phyloP scores from a whole-genome alignment of 2,329 filamentous ascomycete genomes.

The Lachnellula arida region DNA sequence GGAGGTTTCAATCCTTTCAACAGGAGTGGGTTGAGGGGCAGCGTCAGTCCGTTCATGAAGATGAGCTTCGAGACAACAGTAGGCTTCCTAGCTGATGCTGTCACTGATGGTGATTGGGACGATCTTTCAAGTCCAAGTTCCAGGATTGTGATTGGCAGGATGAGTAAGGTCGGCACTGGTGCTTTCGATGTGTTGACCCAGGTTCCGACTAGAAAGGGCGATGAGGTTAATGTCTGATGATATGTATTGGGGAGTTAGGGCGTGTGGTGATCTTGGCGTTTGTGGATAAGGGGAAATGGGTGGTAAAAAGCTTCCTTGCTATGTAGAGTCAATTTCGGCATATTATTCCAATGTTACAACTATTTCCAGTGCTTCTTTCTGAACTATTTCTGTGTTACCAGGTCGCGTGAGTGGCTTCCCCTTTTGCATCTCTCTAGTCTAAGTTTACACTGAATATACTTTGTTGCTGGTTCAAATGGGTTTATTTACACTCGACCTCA shows the following conservation, averaged over 20 bases:
- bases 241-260: background rate
- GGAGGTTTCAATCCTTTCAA: constrained; percentile 90
- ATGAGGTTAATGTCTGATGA: background rate
- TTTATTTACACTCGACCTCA: too few relatives aligned
- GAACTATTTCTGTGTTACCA: too few relatives aligned
- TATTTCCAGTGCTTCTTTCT: too few relatives aligned
- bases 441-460: too few relatives aligned
- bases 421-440: too few relatives aligned
- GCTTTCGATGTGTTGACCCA: constrained; percentile 79
- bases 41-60: constrained; percentile 90
- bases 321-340: too few relatives aligned
- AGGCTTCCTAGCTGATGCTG: constrained; percentile 86
- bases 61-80: constrained; percentile 99
- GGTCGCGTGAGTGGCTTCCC: too few relatives aligned
- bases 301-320: too few relatives aligned
- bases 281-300: background rate
- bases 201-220: constrained; percentile 33
- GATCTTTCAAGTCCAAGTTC: constrained; percentile 80
- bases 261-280: background rate
- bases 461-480: too few relatives aligned
- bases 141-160: constrained; percentile 79
- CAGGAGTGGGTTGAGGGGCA: constrained; percentile 79
- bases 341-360: too few relatives aligned
- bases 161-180: constrained; percentile 82
- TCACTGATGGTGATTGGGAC: constrained; percentile 86